phyloP scores from a whole-genome alignment of 2,329 filamentous ascomycete genomes.

The Hypoxylon sp. region DNA sequence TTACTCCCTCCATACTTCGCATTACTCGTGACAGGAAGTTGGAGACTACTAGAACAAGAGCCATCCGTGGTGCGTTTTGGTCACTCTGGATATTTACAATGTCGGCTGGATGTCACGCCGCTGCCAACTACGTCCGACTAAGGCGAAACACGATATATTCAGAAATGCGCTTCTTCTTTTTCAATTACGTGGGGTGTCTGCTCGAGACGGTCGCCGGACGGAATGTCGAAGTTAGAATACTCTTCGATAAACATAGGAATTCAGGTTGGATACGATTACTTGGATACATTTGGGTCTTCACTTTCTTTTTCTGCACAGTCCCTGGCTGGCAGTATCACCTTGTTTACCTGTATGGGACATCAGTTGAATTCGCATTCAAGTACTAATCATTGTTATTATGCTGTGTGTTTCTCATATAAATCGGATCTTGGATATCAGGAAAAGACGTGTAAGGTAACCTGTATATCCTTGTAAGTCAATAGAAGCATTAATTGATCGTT shows the following conservation, averaged over 20 bases:
- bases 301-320: not conserved
- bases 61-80: not conserved
- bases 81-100: constrained; percentile 3
- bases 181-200: not conserved
- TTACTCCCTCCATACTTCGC: not conserved
- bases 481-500: too few species aligned
- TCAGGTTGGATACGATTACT: not conserved
- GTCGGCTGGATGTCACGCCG: not conserved
- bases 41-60: not conserved
- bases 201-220: not conserved
- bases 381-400: not conserved
- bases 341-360: not conserved
- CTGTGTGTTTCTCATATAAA: not conserved
- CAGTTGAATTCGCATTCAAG: not conserved
- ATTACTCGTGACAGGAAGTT: not conserved
- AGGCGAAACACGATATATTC: not conserved
- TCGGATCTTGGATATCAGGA: not conserved
- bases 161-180: not conserved
- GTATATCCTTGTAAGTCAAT: too few species aligned
- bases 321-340: not conserved
- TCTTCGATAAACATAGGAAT: not conserved
- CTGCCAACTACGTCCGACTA: not conserved
- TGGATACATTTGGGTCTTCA: not conserved
- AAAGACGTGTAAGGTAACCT: too few species aligned
- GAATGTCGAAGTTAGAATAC: not conserved